Evolutionary conservation across 352 stramenopile genomes (phyloP), one percentile per base, ranked within the genome.

Genomic region (Plasmopara viticola): DNA sequence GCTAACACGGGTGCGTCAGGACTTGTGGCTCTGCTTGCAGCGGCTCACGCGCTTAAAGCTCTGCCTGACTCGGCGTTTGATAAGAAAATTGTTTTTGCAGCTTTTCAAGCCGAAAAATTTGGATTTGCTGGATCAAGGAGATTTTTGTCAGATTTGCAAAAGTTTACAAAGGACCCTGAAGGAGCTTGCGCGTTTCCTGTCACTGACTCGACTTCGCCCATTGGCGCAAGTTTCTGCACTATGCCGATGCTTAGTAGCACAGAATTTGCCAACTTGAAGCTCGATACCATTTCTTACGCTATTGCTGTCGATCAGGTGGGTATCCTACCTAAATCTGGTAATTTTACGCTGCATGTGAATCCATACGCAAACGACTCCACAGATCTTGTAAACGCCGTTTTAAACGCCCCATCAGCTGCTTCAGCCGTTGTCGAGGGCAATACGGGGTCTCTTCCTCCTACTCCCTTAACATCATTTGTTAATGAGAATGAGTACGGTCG

Each of bases 301-400:
- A 89, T 94, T 56, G 80, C 78, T 5, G 67, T 94, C 3, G 83
- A 91, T 46, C 83, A 91, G 51, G 83, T 94, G 13, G 82, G 79
- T 0, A 60, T 83, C 25, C 17, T 86, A 2, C 61, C 64, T 2
- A 63, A 69, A 39, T 70, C 59, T 0, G 72, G 72, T 15, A 86
- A 86, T 45, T 84, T 87, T 39, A 80, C 66, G 6, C 40, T 93
- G 28, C 79, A 90, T 53, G 44, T 86, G 42, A 93, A 93, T 57
- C 78, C 78, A 9, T 60, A 84, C 48, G 56, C 67, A 8, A 76
- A 76, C 29, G 58, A 59, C 34, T 58, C 74, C 10, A 59, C 56
- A 12, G 55, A 61, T 14, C 64, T 92, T 10, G 42, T 87, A 4
- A 61, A 78, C n/a, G 61, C 71, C 12, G 67, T 90, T 45, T 20